A percentile compares a stretch with the other conserved stretches of the same genome.
Conservation (phyloP, 805 yeast species). For the Candida takata region DNA sequence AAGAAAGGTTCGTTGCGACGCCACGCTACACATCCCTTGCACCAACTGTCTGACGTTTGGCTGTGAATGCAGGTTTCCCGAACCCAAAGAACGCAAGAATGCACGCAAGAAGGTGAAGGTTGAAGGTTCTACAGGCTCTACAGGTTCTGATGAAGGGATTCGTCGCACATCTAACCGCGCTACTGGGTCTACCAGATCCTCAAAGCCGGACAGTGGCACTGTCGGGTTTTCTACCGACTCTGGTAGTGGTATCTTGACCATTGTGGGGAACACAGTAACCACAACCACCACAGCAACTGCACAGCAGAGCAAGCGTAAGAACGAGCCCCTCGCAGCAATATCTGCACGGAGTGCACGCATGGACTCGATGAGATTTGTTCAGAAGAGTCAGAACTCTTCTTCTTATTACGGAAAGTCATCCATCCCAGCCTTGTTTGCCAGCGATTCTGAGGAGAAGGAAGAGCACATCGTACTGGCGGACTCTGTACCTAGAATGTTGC, state of each 20-base stretch:
- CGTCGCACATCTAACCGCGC: not conserved
- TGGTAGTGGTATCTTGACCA: not conserved
- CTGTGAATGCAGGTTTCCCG: constrained; percentile 65
- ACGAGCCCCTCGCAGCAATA: constrained; percentile 29
- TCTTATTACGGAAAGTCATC: constrained; percentile 51
- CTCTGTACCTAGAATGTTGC: constrained; percentile 21
- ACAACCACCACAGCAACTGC: constrained; percentile 18
- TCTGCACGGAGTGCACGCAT: constrained; percentile 25
- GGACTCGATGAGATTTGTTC: constrained; percentile 20
- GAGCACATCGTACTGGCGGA: constrained; percentile 17
- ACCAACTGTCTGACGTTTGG: constrained; percentile 69
- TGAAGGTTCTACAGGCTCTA: not conserved
- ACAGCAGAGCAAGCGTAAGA: constrained; percentile 22
- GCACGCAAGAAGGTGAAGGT: constrained; percentile 19
- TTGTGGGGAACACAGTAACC: constrained; percentile 2
- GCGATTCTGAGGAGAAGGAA: constrained; percentile 3
- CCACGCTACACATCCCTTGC: constrained; percentile 50
- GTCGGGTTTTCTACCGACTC: too few species aligned
- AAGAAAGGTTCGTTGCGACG: constrained; percentile 77
- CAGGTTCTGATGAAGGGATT: too few species aligned
- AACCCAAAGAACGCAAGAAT: constrained; percentile 39
- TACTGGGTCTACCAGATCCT: not conserved
- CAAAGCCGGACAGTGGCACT: not conserved
- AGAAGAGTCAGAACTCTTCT: constrained; percentile 18
- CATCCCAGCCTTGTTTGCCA: constrained; percentile 27